These are phyloP conservation scores for Lactifluus subvellereus DNA, from an alignment of 768 basidiomycete genomes.

Conservation along the genomic window DNA sequence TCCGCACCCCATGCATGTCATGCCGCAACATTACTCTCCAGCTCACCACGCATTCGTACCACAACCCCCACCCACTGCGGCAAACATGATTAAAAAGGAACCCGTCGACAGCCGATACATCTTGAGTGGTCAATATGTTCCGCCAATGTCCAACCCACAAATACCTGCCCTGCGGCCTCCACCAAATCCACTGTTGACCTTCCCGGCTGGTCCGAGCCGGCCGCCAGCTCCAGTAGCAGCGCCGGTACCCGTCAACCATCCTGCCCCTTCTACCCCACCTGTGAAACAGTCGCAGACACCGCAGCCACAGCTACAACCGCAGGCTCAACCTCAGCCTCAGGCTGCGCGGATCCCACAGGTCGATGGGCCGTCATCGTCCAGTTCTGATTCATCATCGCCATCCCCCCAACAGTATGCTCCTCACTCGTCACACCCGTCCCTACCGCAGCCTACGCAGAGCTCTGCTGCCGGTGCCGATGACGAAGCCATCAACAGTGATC, in stretches of 20 bases:
- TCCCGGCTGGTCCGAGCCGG: constrained; percentile 29
- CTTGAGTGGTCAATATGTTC: constrained; percentile 48
- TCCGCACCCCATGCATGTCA: constrained; percentile 53
- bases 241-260: constrained; percentile 45
- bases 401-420: constrained; percentile 57
- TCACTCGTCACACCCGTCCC: constrained; percentile 64
- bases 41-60: constrained; percentile 35
- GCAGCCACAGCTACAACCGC: constrained; percentile 18
- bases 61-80: constrained; percentile 34
- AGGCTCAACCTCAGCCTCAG: constrained; percentile 13
- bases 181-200: constrained; percentile 18
- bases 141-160: constrained; percentile 61
- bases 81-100: constrained; percentile 63
- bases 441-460: constrained; percentile 53
- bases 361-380: constrained; percentile 68
- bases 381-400: constrained; percentile 67
- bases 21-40: constrained; percentile 29
- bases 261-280: constrained; percentile 29
- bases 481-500: constrained; percentile 93
- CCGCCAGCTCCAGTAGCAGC: constrained; percentile 41
- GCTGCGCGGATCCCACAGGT: constrained; percentile 68
- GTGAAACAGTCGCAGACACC: constrained; percentile 16
- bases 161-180: constrained; percentile 36
- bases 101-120: constrained; percentile 67
- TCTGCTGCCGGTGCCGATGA: constrained; percentile 42